A percentile compares a stretch with the other conserved stretches of the same genome.
Evolutionary conservation across 73 alveolate genomes (phyloP).

Genomic region (Uronychia binucleata): DNA sequence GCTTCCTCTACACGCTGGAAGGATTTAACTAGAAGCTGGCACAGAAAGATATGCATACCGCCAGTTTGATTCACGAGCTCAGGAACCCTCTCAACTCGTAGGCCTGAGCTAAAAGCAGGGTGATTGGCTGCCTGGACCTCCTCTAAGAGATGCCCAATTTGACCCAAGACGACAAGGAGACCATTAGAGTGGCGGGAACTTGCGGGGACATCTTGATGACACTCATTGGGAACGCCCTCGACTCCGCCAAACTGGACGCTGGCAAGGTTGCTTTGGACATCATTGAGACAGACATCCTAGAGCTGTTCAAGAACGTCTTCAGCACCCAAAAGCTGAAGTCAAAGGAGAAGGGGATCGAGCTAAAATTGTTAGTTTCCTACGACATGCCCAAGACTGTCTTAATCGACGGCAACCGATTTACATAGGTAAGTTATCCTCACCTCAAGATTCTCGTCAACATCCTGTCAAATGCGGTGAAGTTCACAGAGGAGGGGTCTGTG

Average conservation of each 20-base stretch:
- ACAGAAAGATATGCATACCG: constrained; percentile 33
- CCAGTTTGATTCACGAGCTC: constrained; percentile 45
- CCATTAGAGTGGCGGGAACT: constrained; percentile 29
- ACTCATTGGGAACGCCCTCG: constrained; percentile 39
- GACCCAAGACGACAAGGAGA: constrained; percentile 40
- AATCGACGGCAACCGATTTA: constrained; percentile 35
- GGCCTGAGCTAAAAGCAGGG: neutral
- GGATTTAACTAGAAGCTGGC: neutral
- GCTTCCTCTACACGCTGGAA: neutral
- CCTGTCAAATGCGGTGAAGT: constrained; percentile 43
- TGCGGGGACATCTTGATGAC: constrained; percentile 51
- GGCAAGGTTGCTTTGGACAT: constrained; percentile 29
- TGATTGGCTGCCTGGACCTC: constrained; percentile 35
- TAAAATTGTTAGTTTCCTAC: constrained; percentile 12
- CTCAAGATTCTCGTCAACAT: constrained; percentile 22
- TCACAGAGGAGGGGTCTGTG: constrained; percentile 25
- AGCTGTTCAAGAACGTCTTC: constrained; percentile 36
- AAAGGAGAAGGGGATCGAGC: constrained; percentile 16
- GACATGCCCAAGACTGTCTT: constrained; percentile 26
- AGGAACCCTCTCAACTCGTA: constrained; percentile 46
- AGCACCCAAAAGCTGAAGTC: constrained; percentile 40
- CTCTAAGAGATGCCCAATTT: constrained; percentile 14
- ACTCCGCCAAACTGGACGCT: constrained; percentile 49
- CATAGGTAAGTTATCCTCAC: neutral
- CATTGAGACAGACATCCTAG: constrained; percentile 14